Evolutionary conservation across 345 rosid species (phyloP).

Genomic region (Euphorbia tirucalli): DNA sequence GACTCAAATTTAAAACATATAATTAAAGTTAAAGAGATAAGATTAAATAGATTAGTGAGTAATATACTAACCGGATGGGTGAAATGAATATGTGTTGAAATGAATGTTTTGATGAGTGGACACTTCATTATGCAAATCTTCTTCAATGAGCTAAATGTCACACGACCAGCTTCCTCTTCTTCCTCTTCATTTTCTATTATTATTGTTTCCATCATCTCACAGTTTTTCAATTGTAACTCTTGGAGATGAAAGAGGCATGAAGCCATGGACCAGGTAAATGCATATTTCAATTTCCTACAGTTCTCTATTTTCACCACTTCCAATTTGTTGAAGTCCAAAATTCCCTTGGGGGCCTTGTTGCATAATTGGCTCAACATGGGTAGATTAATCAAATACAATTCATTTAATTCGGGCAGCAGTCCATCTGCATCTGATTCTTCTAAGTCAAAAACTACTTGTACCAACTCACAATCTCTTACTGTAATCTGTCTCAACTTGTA

Average conservation of each 20-base stretch:
- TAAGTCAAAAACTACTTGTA: neutral
- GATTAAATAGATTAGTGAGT: too few relatives aligned
- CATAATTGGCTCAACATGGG: constrained; percentile 5
- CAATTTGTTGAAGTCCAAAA: neutral
- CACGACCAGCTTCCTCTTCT: too few relatives aligned
- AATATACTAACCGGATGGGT: neutral
- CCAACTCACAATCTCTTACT: neutral
- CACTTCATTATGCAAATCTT: too few relatives aligned
- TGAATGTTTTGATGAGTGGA: too few relatives aligned
- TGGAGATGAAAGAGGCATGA: neutral
- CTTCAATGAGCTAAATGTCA: too few relatives aligned
- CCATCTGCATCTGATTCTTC: neutral
- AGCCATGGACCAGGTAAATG: neutral
- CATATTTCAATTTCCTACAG: neutral
- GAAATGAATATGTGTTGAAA: neutral
- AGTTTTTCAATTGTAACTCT: neutral
- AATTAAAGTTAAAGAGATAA: too few relatives aligned
- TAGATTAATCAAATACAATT: neutral
- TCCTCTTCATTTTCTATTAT: neutral
- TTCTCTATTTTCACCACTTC: neutral
- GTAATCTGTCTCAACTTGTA: neutral
- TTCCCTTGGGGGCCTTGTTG: neutral
- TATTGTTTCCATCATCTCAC: neutral
- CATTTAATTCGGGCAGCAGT: neutral
- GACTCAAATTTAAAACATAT: too few relatives aligned